Evolutionary conservation across 2,329 filamentous ascomycete species (phyloP).

Genomic region (Penicillium sp.): DNA sequence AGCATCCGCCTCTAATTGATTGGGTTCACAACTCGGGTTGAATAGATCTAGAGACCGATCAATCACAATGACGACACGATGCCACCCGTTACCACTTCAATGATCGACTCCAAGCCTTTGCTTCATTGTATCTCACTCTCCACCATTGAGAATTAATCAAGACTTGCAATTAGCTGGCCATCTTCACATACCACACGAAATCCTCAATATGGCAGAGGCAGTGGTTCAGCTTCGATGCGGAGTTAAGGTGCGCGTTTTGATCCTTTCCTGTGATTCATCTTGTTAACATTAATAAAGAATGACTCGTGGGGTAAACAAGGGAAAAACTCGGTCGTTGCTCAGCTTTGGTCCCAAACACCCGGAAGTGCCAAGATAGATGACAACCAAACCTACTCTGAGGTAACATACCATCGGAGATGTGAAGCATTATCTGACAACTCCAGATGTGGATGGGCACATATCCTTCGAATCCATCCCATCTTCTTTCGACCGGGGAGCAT

Average conservation of each 20-base stretch:
- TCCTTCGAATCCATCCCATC: constrained; percentile 60
- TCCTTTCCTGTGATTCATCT: too few species aligned
- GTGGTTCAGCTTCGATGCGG: constrained; percentile 51
- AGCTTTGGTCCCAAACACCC: constrained; percentile 59
- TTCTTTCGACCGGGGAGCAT: constrained; percentile 57
- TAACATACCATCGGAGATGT: constrained; percentile 18
- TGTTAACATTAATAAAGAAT: constrained; percentile 41
- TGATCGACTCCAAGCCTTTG: neutral
- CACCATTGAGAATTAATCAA: neutral
- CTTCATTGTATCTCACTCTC: neutral
- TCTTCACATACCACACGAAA: too few species aligned
- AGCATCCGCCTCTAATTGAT: neutral
- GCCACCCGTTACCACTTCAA: neutral
- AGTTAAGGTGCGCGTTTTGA: constrained; percentile 51
- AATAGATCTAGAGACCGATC: neutral
- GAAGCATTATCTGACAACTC: neutral
- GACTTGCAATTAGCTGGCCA: neutral
- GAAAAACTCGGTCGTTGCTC: constrained; percentile 58
- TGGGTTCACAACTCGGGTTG: neutral
- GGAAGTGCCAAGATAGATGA: constrained; percentile 60
- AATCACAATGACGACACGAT: constrained; percentile 5
- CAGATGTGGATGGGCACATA: constrained; percentile 73
- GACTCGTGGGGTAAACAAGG: constrained; percentile 69
- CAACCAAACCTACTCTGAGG: constrained; percentile 57
- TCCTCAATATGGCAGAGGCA: constrained; percentile 44